These are phyloP conservation scores for Russula abietina DNA, from an alignment of 768 basidiomycete species.

Conservation along the genomic window DNA sequence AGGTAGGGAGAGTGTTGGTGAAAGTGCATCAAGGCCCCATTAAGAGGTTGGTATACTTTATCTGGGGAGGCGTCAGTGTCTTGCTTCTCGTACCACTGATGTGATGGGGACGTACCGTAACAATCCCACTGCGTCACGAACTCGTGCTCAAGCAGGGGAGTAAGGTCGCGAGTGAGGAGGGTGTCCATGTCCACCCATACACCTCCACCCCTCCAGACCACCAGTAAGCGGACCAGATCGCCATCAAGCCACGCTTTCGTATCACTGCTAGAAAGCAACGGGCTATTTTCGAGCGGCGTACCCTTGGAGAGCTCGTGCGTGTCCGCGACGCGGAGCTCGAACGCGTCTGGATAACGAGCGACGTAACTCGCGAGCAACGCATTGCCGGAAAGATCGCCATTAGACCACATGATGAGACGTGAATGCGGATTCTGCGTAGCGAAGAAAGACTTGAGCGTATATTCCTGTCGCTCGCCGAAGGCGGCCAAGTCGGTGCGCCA, in stretches of 20 bases:
- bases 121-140: conserved; percentile 99
- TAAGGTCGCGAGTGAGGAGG: conserved; percentile 79
- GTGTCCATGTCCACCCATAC: conserved; percentile 99
- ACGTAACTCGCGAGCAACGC: conserved; percentile 56
- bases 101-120: conserved; percentile 56
- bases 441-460: conserved; percentile 90
- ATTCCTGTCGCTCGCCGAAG: conserved; percentile 78
- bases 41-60: conserved; percentile 38
- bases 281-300: conserved; percentile 68
- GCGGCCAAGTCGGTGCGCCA: conserved; percentile 87
- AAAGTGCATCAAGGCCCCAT: conserved; percentile 95
- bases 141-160: conserved; percentile 86
- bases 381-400: conserved; percentile 61
- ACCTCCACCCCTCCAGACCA: conserved; percentile 86
- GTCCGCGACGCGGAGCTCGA: conserved; percentile 66
- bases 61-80: conserved; percentile 12
- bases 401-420: conserved; percentile 85
- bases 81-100: too few species aligned
- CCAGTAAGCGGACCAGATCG: conserved; percentile 81
- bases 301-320: conserved; percentile 60
- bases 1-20: conserved; percentile 87
- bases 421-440: conserved; percentile 73
- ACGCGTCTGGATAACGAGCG: conserved; percentile 57
- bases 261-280: conserved; percentile 56
- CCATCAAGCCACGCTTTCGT: conserved; percentile 91